A percentile compares a stretch with the other conserved stretches of the same genome.
Conservation (phyloP, 768 basidiomycete genomes). For the Phallus indusiatus region DNA sequence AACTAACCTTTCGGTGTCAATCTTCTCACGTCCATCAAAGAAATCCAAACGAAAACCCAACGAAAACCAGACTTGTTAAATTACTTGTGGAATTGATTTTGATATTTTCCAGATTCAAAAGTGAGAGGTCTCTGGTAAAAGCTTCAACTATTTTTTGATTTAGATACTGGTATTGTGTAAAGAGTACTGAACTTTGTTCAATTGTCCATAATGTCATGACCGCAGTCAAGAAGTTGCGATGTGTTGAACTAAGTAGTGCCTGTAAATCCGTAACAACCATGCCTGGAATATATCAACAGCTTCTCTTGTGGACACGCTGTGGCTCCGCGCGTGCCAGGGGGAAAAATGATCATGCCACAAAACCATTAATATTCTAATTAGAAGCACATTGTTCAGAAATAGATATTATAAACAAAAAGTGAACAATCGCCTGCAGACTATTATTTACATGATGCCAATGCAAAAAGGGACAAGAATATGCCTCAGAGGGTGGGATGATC, state of each 20-base stretch:
- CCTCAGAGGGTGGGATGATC: conserved; percentile 15
- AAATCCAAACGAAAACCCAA: not conserved
- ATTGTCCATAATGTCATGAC: no score
- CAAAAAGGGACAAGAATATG: not conserved
- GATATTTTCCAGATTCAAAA: no score
- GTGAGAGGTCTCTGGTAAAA: no score
- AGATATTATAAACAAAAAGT: not conserved
- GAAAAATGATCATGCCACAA: not conserved
- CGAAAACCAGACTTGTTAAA: no score
- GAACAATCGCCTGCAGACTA: not conserved
- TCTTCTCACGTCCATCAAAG: not conserved
- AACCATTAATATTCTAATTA: not conserved
- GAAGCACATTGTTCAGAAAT: not conserved
- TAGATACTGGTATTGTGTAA: no score
- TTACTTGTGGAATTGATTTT: no score
- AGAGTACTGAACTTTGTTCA: no score
- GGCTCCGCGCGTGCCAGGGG: not conserved
- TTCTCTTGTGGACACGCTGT: not conserved
- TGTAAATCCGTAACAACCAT: not conserved
- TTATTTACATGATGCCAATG: not conserved
- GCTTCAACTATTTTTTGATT: no score
- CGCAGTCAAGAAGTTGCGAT: no score
- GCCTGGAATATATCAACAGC: not conserved
- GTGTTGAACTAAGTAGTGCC: no score
- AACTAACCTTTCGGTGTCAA: no score